Base-by-base conservation (phyloP, 768 basidiomycete species). In the Rhizopogon vesiculosus region DNA sequence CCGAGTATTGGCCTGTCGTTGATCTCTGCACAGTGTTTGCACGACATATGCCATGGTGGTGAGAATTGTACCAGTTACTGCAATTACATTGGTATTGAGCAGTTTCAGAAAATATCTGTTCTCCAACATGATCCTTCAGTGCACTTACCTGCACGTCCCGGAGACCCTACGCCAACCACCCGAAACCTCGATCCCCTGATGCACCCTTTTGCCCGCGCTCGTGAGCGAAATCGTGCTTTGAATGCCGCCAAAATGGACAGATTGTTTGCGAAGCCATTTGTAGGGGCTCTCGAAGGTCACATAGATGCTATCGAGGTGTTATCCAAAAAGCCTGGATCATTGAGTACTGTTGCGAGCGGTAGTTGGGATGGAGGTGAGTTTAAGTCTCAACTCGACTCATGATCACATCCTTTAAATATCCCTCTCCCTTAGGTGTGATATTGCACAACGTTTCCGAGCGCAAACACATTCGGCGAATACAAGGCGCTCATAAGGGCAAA, bases 211-310 rank as follows among this genome's bases (percentile, higher is more conserved):
- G 80, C 94, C 0, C 86, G 89, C 19, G 89, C 93, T 5, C 77
- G 97, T 51, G 97, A 99, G 74, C 91, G 96, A 38, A 94, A 85
- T 18, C 85, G 97, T 56, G 97, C 97, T 2, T 69, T 98, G 45
- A 96, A 94, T 59, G 97, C 97, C 2, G 89, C 89, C 13, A 99
- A 99, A 75, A 91, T 99, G 80, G 96, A 98, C 51, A 78, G 91
- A 56, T 92, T 99, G 74, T 98, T 98, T 66, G 87, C 97, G n/a
- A 98, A 97, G 64, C 97, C 97, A 0, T 98, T 98, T 64, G 78
- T 99, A 15, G 91, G 83, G 39, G 80, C 84, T 51, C 69, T 99
- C 48, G 95, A 97, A 57, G 97, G 97, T 2, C 97, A 98, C 69
- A 78, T 89, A 40, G 95, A 98, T 67, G 93, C 93, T 16, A 87